Percentiles rank a stretch among this genome's conserved stretches.
Evolutionary conservation across 2,329 filamentous ascomycete species (phyloP).

Genomic region (Ramularia collo-cygni): DNA sequence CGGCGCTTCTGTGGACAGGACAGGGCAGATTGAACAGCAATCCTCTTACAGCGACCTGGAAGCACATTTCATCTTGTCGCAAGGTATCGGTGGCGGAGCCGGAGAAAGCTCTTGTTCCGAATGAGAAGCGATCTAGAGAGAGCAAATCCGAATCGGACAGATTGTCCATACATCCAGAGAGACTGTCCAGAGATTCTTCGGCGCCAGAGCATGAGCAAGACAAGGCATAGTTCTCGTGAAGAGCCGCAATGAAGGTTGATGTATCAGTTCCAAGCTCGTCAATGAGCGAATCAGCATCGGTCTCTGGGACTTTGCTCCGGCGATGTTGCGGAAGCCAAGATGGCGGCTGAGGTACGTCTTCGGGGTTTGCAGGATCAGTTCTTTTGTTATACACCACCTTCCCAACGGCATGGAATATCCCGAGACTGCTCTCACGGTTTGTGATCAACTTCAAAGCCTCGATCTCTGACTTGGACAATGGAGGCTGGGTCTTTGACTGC

Average conservation of each 20-base stretch:
- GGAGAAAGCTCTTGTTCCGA: slow-evolving; percentile 46
- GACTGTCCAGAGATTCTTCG: slow-evolving; percentile 61
- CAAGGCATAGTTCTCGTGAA: slow-evolving; percentile 88
- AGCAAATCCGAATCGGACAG: slow-evolving; percentile 85
- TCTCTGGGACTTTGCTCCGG: slow-evolving; percentile 39
- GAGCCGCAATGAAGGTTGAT: slow-evolving; percentile 77
- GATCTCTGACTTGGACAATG: slow-evolving; percentile 68
- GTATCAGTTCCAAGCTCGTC: slow-evolving; percentile 92
- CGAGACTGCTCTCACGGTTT: slow-evolving; percentile 80
- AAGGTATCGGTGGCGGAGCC: slow-evolving; percentile 60
- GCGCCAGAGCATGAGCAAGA: slow-evolving; percentile 65
- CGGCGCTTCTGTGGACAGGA: slow-evolving; percentile 63
- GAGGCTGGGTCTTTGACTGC: slow-evolving; percentile 50
- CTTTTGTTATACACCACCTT: slow-evolving; percentile 97
- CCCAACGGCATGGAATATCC: slow-evolving; percentile 92
- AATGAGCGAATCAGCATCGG: slow-evolving; percentile 61
- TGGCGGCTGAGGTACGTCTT: slow-evolving; percentile 37
- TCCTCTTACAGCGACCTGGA: slow-evolving; percentile 82
- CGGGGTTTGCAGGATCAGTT: slow-evolving; percentile 45
- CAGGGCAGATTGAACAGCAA: slow-evolving; percentile 76
- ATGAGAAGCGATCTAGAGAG: slow-evolving; percentile 63
- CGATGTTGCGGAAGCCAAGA: slow-evolving; percentile 40
- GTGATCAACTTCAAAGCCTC: slow-evolving; percentile 76
- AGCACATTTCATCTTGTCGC: slow-evolving; percentile 88
- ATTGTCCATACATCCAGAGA: slow-evolving; percentile 78